These are phyloP conservation scores for Amborella trichopoda DNA, from an alignment of 164 flowering plant genomes.

Conservation along the genomic window DNA sequence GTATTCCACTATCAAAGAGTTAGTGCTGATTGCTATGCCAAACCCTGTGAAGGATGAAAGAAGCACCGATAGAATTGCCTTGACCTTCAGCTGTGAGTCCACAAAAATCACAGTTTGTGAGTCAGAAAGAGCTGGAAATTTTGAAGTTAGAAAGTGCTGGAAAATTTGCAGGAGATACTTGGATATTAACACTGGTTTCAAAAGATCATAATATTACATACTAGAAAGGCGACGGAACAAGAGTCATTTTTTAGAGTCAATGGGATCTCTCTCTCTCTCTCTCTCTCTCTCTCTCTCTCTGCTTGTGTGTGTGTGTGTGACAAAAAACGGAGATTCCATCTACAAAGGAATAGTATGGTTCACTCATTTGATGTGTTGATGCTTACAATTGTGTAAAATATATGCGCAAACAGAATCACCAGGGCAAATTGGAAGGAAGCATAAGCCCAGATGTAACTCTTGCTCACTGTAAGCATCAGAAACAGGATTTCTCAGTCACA, in stretches of 20 bases:
- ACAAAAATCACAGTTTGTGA: background rate
- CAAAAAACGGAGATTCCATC: no score
- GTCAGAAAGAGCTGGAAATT: background rate
- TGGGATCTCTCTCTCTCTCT: no score
- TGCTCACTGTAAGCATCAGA: slow-evolving; percentile 47
- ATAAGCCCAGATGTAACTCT: slow-evolving; percentile 74
- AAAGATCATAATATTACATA: no score
- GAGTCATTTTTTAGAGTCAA: no score
- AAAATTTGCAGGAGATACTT: no score
- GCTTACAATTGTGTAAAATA: slow-evolving; percentile 68
- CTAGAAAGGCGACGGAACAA: no score
- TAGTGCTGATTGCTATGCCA: slow-evolving; percentile 67
- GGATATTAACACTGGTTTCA: no score
- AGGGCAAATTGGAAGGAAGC: slow-evolving; percentile 80
- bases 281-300: no score
- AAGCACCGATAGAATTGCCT: slow-evolving; percentile 55
- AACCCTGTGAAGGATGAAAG: slow-evolving; percentile 83
- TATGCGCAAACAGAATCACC: slow-evolving; percentile 72
- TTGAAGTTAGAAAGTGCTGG: background rate
- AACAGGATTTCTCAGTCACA: background rate
- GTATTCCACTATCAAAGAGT: slow-evolving; percentile 60
- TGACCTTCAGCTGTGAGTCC: slow-evolving; percentile 52
- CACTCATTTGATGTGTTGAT: background rate
- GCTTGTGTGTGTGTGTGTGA: no score
- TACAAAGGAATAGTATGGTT: no score